Evolutionary conservation across 2,329 filamentous ascomycete genomes (phyloP).

Genomic region (Fusarium equiseti): DNA sequence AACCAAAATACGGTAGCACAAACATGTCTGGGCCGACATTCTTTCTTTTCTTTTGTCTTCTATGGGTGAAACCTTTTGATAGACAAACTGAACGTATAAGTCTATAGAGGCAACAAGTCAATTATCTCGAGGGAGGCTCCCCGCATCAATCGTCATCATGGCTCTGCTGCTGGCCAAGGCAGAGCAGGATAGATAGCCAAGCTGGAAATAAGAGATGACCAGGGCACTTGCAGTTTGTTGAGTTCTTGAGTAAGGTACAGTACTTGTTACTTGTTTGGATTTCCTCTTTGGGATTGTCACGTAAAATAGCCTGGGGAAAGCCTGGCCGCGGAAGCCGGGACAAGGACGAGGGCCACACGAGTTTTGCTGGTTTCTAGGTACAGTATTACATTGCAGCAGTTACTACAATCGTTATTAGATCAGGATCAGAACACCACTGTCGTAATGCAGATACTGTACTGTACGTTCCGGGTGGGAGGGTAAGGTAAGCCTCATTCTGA

Average conservation of each 20-base stretch:
- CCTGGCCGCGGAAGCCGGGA: slow-evolving; percentile 25
- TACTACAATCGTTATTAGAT: neutral
- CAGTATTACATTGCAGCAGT: neutral
- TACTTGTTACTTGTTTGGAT: slow-evolving; percentile 7
- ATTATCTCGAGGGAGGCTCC: neutral
- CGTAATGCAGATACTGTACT: neutral
- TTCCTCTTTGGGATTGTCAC: slow-evolving; percentile 36
- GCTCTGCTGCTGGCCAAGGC: neutral
- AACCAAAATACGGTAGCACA: neutral
- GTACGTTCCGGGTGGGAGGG: neutral
- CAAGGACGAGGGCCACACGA: neutral
- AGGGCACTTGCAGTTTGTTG: slow-evolving; percentile 41
- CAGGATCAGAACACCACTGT: neutral
- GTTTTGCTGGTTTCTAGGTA: neutral
- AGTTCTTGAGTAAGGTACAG: slow-evolving; percentile 16
- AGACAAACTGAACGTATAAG: neutral
- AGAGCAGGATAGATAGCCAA: neutral
- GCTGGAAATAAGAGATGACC: slow-evolving; percentile 19
- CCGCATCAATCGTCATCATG: slow-evolving; percentile 23
- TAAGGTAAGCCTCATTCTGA: slow-evolving; percentile 9
- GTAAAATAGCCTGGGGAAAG: slow-evolving; percentile 35
- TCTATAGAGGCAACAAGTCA: slow-evolving; percentile 1
- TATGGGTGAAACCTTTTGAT: slow-evolving; percentile 3
- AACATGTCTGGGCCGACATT: neutral
- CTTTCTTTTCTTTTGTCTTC: slow-evolving; percentile 14